Evolutionary conservation across 1,284 basidiomycete genomes (phyloP).

Genomic region (Moesziomyces aphidis): DNA sequence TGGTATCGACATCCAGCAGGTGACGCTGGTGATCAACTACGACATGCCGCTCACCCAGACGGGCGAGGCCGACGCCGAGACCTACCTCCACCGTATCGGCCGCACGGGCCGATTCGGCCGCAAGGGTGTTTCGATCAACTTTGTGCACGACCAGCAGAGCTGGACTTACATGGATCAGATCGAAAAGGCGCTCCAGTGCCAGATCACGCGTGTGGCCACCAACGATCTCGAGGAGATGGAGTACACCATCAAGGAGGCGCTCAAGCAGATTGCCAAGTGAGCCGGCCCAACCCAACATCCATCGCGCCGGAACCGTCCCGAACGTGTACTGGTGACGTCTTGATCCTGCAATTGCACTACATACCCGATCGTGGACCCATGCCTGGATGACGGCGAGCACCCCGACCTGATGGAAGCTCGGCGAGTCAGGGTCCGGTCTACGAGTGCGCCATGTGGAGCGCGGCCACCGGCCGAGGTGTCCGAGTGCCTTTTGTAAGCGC

Average conservation of each 20-base stretch:
- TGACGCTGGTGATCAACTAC: constrained; percentile 85
- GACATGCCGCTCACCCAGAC: constrained; percentile 80
- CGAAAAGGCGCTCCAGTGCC: constrained; percentile 62
- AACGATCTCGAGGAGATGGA: constrained; percentile 67
- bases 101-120: constrained; percentile 66
- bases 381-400: not conserved
- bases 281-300: not conserved
- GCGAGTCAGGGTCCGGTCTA: not conserved
- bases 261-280: constrained; percentile 54
- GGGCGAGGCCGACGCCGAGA: constrained; percentile 86
- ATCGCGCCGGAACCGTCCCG: not conserved
- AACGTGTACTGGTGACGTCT: not conserved
- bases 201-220: constrained; percentile 62
- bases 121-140: constrained; percentile 67
- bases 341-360: constrained; percentile 8
- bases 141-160: constrained; percentile 65
- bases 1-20: constrained; percentile 98
- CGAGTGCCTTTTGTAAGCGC: constrained; percentile 1
- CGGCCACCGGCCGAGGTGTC: constrained; percentile 8
- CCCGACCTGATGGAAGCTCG: too few relatives aligned
- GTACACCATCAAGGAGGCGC: constrained; percentile 63
- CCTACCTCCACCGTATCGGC: constrained; percentile 97
- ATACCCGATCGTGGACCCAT: constrained; percentile 12
- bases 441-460: constrained; percentile 9
- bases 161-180: constrained; percentile 65